Evolutionary conservation across 2,329 filamentous ascomycete species (phyloP).

Genomic region (Pseudogymnoascus sp.): DNA sequence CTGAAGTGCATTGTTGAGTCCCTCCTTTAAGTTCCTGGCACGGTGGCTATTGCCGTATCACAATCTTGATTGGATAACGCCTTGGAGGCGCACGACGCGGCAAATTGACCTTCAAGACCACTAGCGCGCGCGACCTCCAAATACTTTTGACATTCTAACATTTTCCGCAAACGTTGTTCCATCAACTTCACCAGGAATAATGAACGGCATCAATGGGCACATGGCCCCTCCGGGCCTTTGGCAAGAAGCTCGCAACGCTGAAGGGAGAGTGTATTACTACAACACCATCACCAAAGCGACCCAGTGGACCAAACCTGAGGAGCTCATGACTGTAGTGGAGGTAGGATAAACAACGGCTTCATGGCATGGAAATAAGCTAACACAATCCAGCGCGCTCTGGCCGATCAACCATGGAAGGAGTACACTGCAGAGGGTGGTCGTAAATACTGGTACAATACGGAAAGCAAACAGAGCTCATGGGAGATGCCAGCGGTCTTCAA

Average conservation of each 20-base stretch:
- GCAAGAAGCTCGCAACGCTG: conserved; percentile 72
- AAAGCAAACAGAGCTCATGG: conserved; percentile 90
- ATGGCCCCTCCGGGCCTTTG: conserved; percentile 46
- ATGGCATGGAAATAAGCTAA: conserved; percentile 14
- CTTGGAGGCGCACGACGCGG: not conserved
- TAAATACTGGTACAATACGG: conserved; percentile 92
- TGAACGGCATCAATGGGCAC: conserved; percentile 26
- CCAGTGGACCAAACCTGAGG: conserved; percentile 89
- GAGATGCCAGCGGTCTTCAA: conserved; percentile 82
- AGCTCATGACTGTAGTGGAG: conserved; percentile 76
- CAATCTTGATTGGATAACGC: conserved; percentile 1
- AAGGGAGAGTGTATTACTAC: conserved; percentile 87
- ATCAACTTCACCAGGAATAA: conserved; percentile 11
- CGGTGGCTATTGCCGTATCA: not conserved
- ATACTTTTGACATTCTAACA: conserved; percentile 4
- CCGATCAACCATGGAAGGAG: conserved; percentile 85
- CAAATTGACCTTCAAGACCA: not conserved
- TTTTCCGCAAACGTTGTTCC: not conserved
- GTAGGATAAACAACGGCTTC: conserved; percentile 36
- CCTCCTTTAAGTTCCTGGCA: not conserved
- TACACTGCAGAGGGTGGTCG: conserved; percentile 78
- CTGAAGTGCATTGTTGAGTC: not conserved
- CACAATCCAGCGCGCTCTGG: conserved; percentile 57
- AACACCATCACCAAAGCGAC: conserved; percentile 79
- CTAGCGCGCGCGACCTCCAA: conserved; percentile 2